Percentiles rank a stretch among this genome's conserved stretches.
Evolutionary conservation across 2,329 filamentous ascomycete genomes (phyloP).

Genomic region (Domatiomyces catenatus): DNA sequence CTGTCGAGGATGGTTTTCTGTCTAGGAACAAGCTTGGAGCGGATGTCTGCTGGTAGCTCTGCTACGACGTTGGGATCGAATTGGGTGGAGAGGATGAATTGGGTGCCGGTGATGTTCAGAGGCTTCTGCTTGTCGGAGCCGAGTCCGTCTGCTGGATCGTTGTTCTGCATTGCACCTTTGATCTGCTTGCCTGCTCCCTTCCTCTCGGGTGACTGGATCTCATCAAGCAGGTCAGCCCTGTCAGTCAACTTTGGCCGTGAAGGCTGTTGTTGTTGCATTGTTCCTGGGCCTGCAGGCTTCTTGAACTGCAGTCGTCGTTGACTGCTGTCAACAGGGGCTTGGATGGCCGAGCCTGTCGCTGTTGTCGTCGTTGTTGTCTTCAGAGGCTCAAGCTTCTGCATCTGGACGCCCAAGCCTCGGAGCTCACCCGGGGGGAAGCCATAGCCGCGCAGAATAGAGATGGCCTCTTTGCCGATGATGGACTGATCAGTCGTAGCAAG

Average conservation of each 20-base stretch:
- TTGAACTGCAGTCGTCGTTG: conserved; percentile 68
- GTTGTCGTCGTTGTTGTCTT: conserved; percentile 32
- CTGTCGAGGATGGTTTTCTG: conserved; percentile 20
- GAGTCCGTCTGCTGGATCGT: conserved; percentile 20
- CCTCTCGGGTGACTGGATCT: conserved; percentile 29
- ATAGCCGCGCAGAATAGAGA: conserved; percentile 69
- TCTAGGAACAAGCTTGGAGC: conserved; percentile 55
- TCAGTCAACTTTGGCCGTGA: conserved; percentile 17
- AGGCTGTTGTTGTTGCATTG: conserved; percentile 6
- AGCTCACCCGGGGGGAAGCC: conserved; percentile 80
- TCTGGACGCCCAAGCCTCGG: conserved; percentile 79
- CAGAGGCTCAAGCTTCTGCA: conserved; percentile 77
- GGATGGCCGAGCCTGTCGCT: neutral
- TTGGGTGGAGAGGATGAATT: conserved; percentile 75
- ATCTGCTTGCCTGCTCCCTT: conserved; percentile 13
- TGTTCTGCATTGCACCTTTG: conserved; percentile 13
- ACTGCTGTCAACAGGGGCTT: conserved; percentile 44
- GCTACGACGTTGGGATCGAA: conserved; percentile 67
- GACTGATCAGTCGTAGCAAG: conserved; percentile 65
- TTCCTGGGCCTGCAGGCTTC: conserved; percentile 27
- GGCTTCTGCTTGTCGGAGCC: conserved; percentile 48
- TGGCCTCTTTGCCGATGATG: conserved; percentile 61
- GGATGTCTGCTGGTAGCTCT: conserved; percentile 71
- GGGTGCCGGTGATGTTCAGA: conserved; percentile 69
- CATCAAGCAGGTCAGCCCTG: conserved; percentile 36